Evolutionary conservation across 2,329 filamentous ascomycete species (phyloP), one percentile per base, ranked within the genome.

Genomic region (Cladosporium sp.): DNA sequence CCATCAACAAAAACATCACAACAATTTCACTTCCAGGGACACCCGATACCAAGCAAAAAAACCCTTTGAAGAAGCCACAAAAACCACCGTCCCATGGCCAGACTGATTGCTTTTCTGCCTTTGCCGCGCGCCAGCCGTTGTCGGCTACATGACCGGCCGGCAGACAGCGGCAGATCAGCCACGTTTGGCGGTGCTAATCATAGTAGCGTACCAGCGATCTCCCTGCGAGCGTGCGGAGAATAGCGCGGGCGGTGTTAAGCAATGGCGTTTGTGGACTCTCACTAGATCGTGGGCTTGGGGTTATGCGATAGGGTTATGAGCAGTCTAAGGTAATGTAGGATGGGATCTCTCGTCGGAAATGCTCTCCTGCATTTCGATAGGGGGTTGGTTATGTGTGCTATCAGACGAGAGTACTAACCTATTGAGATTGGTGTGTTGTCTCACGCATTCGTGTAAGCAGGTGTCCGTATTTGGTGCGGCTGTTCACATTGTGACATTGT

Each of bases 151-250:
- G 41, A 21, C 41, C 41, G 38, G 41, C 24, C 58, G 26, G 58
- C 38, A 47, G 58, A 52, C 24, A 52, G 57, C 57, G 59, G 59
- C 38, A 51, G 58, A 60, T 60, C 58, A 60, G 58, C 58, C 58
- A 60, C 58, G 18, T n/a, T 36, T 32, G 7, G 7, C 30, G 59
- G n/a, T 47, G 59, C 41, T 62, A 52, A 47, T 62, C 51, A 62
- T 47, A 36, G 51, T 62, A 62, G 59, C 59, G 59, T 62, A 47
- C 59, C 59, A 62, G 59, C 59, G 59, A 52, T 62, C 47, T 52
- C 55, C 24, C 52, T 55, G 38, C 58, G 38, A 52, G n/a, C 47
- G 44, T 62, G 59, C 59, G 59, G 59, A 62, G 59, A 47, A 62
- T 60, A 60, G 58, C 26, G 58, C 58, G 55, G 32, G 55, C 55